Evolutionary conservation across 73 alveolate species (phyloP), one percentile per base, ranked within the genome.

Genomic region (Uronychia setigera): DNA sequence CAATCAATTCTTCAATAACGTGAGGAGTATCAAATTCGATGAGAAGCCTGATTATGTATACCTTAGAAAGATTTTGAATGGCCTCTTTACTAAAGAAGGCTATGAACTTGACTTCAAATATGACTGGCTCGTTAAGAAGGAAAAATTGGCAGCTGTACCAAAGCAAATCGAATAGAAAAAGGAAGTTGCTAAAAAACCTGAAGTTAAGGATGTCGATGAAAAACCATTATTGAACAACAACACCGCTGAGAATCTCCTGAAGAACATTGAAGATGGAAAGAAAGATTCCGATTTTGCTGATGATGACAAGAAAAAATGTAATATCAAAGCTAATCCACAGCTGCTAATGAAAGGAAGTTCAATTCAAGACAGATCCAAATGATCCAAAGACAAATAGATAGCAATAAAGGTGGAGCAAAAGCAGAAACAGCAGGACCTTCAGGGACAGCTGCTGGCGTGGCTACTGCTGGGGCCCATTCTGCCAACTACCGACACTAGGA

Each of bases 31-130:
- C 57, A 90, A 88, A 57, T 93, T 93, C 74, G 95, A 92, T 27
- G 96, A 93, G 78, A 88, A 89, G 57, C 95, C 96, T 29, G 96
- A 93, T 87, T 93, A 93, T 87, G 81, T 84, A 26, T 88, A 82
- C 84, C 32, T 90, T 28, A 88, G 86, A 78, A 89, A 79, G 94
- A 46, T 46, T 19, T 19, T 46, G n/a, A 46, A 46, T 46, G 67
- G 67, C 5, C 67, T 46, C 67, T 46, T 46, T 19, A 46, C 5
- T 19, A 46, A 46, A 19, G 67, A 46, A 19, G 67, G 67, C 67
- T 46, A 46, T 46, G n/a, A 46, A 19, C 5, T 46, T 5, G 67
- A 46, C 67, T 46, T 11, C 67, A 46, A 46, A 46, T 46, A 11
- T 19, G 67, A 46, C 67, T 46, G 67, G 67, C n/a, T 46, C n/a